Conservation (phyloP, 1,139 yeast genomes). For the Suhomyces yuchorum region DNA sequence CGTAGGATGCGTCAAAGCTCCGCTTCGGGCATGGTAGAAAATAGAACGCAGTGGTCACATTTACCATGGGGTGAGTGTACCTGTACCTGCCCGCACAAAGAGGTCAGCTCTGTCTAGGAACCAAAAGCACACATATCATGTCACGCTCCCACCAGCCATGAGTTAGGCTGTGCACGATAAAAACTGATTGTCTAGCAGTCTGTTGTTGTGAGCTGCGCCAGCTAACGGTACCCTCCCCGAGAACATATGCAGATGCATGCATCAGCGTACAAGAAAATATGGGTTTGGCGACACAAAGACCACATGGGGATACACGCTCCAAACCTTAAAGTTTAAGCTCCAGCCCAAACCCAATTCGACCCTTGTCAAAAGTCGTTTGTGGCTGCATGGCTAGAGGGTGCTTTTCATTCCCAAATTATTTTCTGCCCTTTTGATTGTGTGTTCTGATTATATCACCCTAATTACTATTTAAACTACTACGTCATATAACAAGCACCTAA, state of each 20-base stretch:
- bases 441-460: constrained; percentile 4
- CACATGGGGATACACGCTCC: background rate
- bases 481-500: background rate
- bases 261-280: background rate
- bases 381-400: background rate
- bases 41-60: background rate
- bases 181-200: background rate
- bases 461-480: constrained; percentile 1
- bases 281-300: background rate
- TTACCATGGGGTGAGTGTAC: no score
- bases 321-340: background rate
- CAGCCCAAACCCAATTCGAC: background rate
- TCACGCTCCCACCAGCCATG: background rate
- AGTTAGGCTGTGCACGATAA: constrained; percentile 1
- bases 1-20: background rate
- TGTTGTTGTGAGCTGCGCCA: background rate
- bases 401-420: background rate
- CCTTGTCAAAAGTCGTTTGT: constrained; percentile 1
- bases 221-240: constrained; percentile 5
- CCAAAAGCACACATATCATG: background rate
- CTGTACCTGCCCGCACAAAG: no score
- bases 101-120: background rate
- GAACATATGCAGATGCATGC: constrained; percentile 1
- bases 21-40: background rate
- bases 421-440: background rate